A percentile compares a stretch with the other conserved stretches of the same genome.
phyloP scores from a whole-genome alignment of 306 rosid species.

The Fragaria iinumae region DNA sequence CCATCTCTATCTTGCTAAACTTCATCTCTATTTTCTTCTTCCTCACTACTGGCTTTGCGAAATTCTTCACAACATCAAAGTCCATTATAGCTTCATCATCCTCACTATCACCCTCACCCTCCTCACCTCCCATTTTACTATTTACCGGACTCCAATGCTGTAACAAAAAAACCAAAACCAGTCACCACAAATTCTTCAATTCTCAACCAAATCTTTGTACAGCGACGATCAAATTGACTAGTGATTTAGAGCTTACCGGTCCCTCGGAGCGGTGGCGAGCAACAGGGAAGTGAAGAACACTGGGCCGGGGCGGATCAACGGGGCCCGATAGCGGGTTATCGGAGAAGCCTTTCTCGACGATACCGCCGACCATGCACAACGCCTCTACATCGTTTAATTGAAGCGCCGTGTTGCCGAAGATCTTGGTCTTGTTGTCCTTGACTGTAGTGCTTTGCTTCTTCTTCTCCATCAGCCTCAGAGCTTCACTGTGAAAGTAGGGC shows the following conservation, averaged over 20 bases:
- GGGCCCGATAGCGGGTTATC: conserved; percentile 26
- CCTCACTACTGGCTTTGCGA: conserved; percentile 67
- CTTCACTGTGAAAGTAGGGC: conserved; percentile 6
- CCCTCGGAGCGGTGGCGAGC: conserved; percentile 96
- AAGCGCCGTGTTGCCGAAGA: conserved; percentile 40
- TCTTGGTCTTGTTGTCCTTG: conserved; percentile 12
- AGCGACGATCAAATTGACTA: neutral
- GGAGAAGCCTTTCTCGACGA: conserved; percentile 78
- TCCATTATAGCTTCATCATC: conserved; percentile 34
- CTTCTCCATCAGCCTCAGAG: conserved; percentile 45
- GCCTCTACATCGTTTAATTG: conserved; percentile 38
- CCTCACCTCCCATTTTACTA: conserved; percentile 29
- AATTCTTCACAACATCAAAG: conserved; percentile 42
- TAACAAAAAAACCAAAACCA: conserved; percentile 18
- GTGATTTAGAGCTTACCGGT: conserved; percentile 45
- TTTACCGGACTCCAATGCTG: conserved; percentile 80
- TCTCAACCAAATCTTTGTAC: neutral
- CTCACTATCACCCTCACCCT: conserved; percentile 23
- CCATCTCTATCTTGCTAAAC: conserved; percentile 52
- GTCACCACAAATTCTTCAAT: conserved; percentile 12
- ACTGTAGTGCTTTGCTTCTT: conserved; percentile 25
- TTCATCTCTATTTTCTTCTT: conserved; percentile 61
- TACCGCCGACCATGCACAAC: conserved; percentile 56
- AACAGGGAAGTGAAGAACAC: conserved; percentile 76
- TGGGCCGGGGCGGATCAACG: conserved; percentile 54